phyloP scores from a whole-genome alignment of 2,329 filamentous ascomycete species.

The Neophaeococcomyces mojaviensis region DNA sequence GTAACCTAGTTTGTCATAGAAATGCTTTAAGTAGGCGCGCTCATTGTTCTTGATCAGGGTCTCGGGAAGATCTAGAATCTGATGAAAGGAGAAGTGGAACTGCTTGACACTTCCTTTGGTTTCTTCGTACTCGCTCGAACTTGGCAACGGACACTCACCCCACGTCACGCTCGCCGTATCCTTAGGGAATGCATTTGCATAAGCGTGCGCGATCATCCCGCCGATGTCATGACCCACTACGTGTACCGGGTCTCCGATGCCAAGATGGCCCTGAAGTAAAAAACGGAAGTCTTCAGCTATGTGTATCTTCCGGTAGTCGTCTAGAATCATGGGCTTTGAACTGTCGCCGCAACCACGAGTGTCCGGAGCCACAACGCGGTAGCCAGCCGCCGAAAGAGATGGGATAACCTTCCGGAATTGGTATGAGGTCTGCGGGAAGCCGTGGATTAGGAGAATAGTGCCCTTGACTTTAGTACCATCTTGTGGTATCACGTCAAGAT shows the following conservation, averaged over 20 bases:
- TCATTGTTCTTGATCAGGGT: conserved; percentile 35
- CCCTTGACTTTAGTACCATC: conserved; percentile 22
- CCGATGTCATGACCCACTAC: conserved; percentile 43
- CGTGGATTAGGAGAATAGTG: conserved; percentile 40
- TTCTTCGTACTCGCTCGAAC: conserved; percentile 22
- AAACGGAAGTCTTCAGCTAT: conserved; percentile 35
- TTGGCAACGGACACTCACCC: conserved; percentile 39
- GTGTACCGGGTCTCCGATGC: conserved; percentile 33
- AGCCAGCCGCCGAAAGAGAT: conserved; percentile 29
- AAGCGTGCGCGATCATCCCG: conserved; percentile 41
- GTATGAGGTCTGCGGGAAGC: conserved; percentile 42
- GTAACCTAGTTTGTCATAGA: conserved; percentile 33
- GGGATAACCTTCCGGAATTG: conserved; percentile 36
- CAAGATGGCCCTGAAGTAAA: conserved; percentile 26
- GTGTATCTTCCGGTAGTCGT: conserved; percentile 35
- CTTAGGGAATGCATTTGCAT: conserved; percentile 30
- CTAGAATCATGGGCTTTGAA: conserved; percentile 12
- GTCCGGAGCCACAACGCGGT: conserved; percentile 28
- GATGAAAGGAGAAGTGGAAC: conserved; percentile 40
- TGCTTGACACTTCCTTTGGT: conserved; percentile 23
- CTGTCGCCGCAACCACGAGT: conserved; percentile 19
- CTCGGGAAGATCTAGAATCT: conserved; percentile 33
- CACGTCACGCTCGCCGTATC: conserved; percentile 30
- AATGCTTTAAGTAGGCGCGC: conserved; percentile 37
- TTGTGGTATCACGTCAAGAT: neutral